Percentiles rank a stretch among this genome's conserved stretches.
Conservation (phyloP, 345 rosid genomes). For the Eucalyptus tenuipes region DNA sequence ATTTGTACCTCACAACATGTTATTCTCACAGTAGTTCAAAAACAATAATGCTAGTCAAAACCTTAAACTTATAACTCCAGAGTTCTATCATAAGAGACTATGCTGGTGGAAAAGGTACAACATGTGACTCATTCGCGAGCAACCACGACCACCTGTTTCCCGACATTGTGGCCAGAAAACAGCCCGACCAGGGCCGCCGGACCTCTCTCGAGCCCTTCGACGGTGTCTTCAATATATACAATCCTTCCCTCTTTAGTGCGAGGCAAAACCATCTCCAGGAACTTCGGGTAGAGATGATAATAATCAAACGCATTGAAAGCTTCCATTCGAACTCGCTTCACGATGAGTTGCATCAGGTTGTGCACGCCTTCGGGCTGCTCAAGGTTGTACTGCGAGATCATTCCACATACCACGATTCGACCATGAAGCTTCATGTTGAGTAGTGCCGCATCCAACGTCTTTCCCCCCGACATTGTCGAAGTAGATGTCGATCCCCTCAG, state of each 20-base stretch:
- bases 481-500: conserved; percentile 3
- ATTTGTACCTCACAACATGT: no score
- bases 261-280: not conserved
- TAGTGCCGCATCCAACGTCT: not conserved
- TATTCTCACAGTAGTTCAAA: no score
- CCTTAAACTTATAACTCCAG: no score
- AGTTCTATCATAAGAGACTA: not conserved
- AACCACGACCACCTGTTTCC: not conserved
- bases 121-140: not conserved
- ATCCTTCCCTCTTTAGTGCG: not conserved
- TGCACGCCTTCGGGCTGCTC: not conserved
- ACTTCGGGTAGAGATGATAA: not conserved
- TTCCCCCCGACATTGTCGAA: conserved; percentile 1
- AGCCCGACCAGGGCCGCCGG: not conserved
- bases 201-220: not conserved
- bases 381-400: not conserved
- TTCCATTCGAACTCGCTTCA: not conserved
- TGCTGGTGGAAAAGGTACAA: not conserved
- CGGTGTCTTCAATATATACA: not conserved
- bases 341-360: not conserved
- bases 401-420: not conserved
- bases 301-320: not conserved
- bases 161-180: not conserved
- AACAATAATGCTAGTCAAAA: no score
- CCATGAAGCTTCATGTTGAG: not conserved